Evolutionary conservation across 2,329 filamentous ascomycete genomes (phyloP), one percentile per base, ranked within the genome.

Genomic region (Plectosphaerella plurivora): DNA sequence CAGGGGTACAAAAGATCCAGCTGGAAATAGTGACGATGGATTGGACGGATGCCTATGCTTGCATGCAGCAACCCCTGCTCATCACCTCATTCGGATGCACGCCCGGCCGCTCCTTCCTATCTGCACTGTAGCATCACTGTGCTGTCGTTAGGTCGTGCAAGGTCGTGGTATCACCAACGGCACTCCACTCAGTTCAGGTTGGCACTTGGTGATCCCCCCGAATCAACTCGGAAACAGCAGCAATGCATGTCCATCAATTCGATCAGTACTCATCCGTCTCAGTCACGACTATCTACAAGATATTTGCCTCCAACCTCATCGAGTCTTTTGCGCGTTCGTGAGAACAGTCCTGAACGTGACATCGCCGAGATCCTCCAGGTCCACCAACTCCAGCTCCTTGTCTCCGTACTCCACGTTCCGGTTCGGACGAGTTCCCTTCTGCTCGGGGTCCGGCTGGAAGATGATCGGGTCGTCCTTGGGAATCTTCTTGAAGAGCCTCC

Each of bases 401-500:
- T 46, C 44, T n/a, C 56, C 54, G 28, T 58, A 59, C 11, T 52
- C 51, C 24, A 53, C 53, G 24, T 58, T 47, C 48, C 57, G 58
- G 39, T 55, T 55, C 37, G 37, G 37, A 14, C 37, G 37, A 3
- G 57, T 58, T 7, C 56, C 50, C 22, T 53, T 53, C 50, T 53
- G 28, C n/a, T 45, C 35, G 14, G 56, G 55, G 24, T 56, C 49
- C 37, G 37, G 37, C 37, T 39, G 37, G 36, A 59, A 59, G n/a
- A 59, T 53, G 25, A 59, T 51, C 2, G 56, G 57, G 36, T 59
- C 57, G 45, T 59, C 56, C 24, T 20, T 24, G 3, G 47, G 45
- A 16, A 44, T 47, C 3, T 47, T 25, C 11, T 63, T 65, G 53
- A 66, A 63, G 14, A 68, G 41, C 2, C 28, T 52, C 15, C 61